These are phyloP conservation scores for Fusarium cyanostomum DNA, from an alignment of 2,329 filamentous ascomycete genomes.

Conservation along the genomic window DNA sequence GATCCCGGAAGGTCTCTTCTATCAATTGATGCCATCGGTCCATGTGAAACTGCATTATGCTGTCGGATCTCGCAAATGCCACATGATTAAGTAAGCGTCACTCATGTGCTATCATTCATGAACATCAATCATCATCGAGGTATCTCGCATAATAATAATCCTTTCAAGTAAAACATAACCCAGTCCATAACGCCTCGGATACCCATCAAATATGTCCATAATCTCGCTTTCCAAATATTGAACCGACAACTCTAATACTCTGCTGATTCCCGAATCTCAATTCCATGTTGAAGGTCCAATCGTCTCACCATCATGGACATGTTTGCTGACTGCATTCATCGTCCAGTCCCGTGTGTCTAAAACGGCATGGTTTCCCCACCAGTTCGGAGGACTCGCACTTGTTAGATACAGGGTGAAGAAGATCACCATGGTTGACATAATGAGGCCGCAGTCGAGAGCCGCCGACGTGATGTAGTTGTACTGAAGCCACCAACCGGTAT, in stretches of 20 bases:
- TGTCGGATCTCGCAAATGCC: too few relatives aligned
- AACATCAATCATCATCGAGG: conserved; percentile 42
- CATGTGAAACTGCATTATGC: too few relatives aligned
- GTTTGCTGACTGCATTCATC: conserved; percentile 54
- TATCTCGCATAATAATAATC: conserved; percentile 39
- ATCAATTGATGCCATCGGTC: too few relatives aligned
- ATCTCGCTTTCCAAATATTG: conserved; percentile 22
- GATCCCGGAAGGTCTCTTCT: too few relatives aligned
- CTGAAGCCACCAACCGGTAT: conserved; percentile 78
- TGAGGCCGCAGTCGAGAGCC: conserved; percentile 74
- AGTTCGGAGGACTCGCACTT: conserved; percentile 62
- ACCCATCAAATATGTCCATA: conserved; percentile 14
- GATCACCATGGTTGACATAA: conserved; percentile 72
- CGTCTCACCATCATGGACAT: conserved; percentile 54
- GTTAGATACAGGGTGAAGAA: conserved; percentile 75
- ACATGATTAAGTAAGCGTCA: not conserved
- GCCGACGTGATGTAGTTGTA: conserved; percentile 82
- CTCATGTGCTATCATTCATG: conserved; percentile 2
- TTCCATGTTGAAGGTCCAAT: conserved; percentile 63
- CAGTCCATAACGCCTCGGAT: conserved; percentile 33
- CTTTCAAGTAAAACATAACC: conserved; percentile 24
- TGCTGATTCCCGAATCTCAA: conserved; percentile 31
- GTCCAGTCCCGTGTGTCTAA: conserved; percentile 58
- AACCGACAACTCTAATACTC: not conserved
- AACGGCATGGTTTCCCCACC: conserved; percentile 68